A percentile compares a stretch with the other conserved stretches of the same genome.
Evolutionary conservation across 1,139 yeast species (phyloP).

Genomic region (Yamadazyma mexicana): DNA sequence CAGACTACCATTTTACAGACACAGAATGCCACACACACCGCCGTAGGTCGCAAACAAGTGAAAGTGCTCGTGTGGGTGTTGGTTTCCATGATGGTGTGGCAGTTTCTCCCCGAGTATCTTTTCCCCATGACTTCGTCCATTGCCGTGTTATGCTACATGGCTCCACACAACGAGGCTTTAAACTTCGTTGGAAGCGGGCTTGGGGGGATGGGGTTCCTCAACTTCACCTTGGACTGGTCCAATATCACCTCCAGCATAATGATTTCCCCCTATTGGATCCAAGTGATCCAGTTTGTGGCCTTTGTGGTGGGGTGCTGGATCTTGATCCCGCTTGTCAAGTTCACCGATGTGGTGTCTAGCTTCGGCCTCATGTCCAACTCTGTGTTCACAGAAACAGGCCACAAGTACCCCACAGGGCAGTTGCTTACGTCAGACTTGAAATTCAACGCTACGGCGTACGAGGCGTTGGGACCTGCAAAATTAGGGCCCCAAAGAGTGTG

Average conservation of each 20-base stretch:
- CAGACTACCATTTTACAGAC: slow-evolving; percentile 43
- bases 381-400: slow-evolving; percentile 31
- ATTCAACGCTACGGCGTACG: slow-evolving; percentile 41
- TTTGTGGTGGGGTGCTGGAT: slow-evolving; percentile 43
- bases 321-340: slow-evolving; percentile 41
- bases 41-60: slow-evolving; percentile 29
- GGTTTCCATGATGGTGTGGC: slow-evolving; percentile 36
- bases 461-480: slow-evolving; percentile 36
- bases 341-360: slow-evolving; percentile 27
- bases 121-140: slow-evolving; percentile 42
- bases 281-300: slow-evolving; percentile 41
- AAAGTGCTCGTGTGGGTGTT: slow-evolving; percentile 31
- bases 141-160: slow-evolving; percentile 45
- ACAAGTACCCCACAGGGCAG: slow-evolving; percentile 33
- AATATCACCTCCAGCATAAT: slow-evolving; percentile 44
- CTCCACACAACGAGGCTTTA: slow-evolving; percentile 34
- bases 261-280: slow-evolving; percentile 49
- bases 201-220: slow-evolving; percentile 46
- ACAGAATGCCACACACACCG: slow-evolving; percentile 19
- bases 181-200: slow-evolving; percentile 47
- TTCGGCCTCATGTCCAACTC: slow-evolving; percentile 43
- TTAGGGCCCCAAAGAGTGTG: slow-evolving; percentile 49
- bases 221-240: slow-evolving; percentile 47
- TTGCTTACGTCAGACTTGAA: slow-evolving; percentile 31
- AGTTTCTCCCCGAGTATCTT: slow-evolving; percentile 41